Evolutionary conservation across 2,329 filamentous ascomycete genomes (phyloP), one percentile per base, ranked within the genome.

Genomic region (Apiospora marii): DNA sequence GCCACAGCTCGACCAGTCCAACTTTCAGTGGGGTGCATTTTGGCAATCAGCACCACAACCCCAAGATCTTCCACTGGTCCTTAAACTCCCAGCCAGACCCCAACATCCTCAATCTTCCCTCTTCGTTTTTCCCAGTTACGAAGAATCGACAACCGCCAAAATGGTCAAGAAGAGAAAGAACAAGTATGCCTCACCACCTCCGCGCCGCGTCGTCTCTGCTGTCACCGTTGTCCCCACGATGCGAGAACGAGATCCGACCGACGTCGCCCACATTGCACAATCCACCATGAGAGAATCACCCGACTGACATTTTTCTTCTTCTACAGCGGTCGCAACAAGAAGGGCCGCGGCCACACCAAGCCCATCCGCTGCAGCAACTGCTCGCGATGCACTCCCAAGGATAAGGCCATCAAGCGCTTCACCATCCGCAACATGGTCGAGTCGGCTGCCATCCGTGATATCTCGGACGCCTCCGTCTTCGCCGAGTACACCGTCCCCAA

Each of bases 391-490:
- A 97, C 94, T 75, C 95, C 95, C 86, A 99, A 99, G 93, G 96
- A 99, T 85, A 99, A 99, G 94, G 96, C 97, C 81, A 98, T 99
- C 92, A 99, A 99, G 95, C 92, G 96, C 89, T 99, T 99, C 92
- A 99, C 96, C 89, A 91, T 99, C 91, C 93, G 96, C 87, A 98
- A 99, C 93, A 99, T 99, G 96, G 96, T 99, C 80, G 96, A 99
- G 90, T 98, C 95, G 83, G 96, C 97, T 84, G 96, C 96, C 84
- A 98, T 99, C 87, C 96, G 97, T 95, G 96, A 99, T 94, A 99
- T 99, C 90, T 98, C 95, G 80, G 96, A 99, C 87, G 96, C 97
- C 84, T 98, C 96, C 84, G 96, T 99, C 88, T 99, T 98, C 89
- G 87, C 93, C 83, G 96, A 99, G 90, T 99, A 99, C 92, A 95